Conservation (phyloP, 2,329 filamentous ascomycete species). For the Fusarium sp. region DNA sequence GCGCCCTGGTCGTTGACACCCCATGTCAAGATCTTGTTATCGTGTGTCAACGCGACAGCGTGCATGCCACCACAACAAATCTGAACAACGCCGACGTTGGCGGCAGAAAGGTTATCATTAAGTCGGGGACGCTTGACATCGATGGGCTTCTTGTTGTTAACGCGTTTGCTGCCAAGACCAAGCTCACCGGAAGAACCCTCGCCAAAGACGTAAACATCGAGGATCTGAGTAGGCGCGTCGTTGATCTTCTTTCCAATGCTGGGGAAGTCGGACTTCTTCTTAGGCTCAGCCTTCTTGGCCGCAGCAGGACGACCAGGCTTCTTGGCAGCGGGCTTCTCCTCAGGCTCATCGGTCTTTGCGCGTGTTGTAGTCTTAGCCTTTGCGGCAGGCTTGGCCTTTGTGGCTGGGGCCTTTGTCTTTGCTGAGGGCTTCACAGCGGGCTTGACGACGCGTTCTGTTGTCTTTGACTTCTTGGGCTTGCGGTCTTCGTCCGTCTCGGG, state of each 20-base stretch:
- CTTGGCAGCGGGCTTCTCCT: constrained; percentile 49
- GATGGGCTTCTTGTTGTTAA: constrained; percentile 69
- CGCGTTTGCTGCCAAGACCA: constrained; percentile 77
- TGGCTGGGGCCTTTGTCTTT: constrained; percentile 43
- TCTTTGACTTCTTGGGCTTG: constrained; percentile 45
- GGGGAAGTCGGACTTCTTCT: constrained; percentile 55
- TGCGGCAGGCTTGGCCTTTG: constrained; percentile 45
- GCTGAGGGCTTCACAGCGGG: constrained; percentile 42
- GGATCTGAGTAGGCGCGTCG: constrained; percentile 67
- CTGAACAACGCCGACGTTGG: constrained; percentile 79
- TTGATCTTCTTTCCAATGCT: constrained; percentile 76
- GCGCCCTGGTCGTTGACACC: constrained; percentile 89
- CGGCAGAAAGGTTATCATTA: constrained; percentile 72
- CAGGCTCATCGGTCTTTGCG: constrained; percentile 58
- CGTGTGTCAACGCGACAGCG: constrained; percentile 77
- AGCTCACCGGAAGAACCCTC: constrained; percentile 85
- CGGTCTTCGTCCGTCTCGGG: constrained; percentile 45
- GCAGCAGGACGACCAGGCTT: constrained; percentile 30
- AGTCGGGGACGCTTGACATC: constrained; percentile 86
- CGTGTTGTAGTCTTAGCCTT: constrained; percentile 38
- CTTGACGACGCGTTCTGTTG: constrained; percentile 42
- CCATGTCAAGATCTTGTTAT: constrained; percentile 87
- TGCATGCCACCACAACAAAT: constrained; percentile 87
- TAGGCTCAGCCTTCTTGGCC: constrained; percentile 33
- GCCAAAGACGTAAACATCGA: constrained; percentile 84